Base-by-base conservation (phyloP, 2,329 filamentous ascomycete genomes). In the Cladophialophora psammophila region DNA sequence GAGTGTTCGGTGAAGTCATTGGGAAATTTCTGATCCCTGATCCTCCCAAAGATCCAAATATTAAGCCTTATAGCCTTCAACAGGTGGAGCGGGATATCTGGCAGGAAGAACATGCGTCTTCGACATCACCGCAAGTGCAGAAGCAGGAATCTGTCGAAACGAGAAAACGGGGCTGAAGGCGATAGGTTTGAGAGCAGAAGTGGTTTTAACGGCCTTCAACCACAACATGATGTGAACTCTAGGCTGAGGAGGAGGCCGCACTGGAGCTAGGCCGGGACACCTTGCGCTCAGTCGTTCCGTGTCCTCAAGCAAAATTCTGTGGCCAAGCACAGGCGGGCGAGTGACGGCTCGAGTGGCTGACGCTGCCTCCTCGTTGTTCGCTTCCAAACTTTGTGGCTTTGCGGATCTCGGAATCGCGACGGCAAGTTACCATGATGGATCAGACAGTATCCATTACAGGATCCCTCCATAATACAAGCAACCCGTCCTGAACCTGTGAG, bases 1-100 rank as follows among this genome's bases (percentile, higher is more conserved):
- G 67, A 35, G 63, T 67, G 15, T 70, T 73, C 65, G 72, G 72
- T 38, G 72, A 73, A 35, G 65, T 70, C 3, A 65, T 73, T 38
- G 72, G 70, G 18, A 73, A 72, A 55, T 73, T 72, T 40, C 55
- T 73, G 61, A 71, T 73, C 35, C 72, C 72, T 7, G 72, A 73
- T 66, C 64, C 71, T 36, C 71, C 70, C 15, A 67, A 70, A 40
- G 66, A 72, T n/a, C 72, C 73, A 34, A 62, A 65, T 58, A 67
- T 69, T 48, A 69, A 67, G 50, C 62, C 67, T 13, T 72, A 68
- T 32, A 68, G 64, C 53, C 40, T 68, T 26, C 50, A 71, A 40
- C 58, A 73, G 32, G 65, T 73, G 13, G 71, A 73, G 48, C 62
- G 70, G 45, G 67, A 72, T 18, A 72, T 73, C 13, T 73, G 71